Base-by-base conservation (phyloP, 768 basidiomycete genomes). In the Phanerodontia chrysosporium region DNA sequence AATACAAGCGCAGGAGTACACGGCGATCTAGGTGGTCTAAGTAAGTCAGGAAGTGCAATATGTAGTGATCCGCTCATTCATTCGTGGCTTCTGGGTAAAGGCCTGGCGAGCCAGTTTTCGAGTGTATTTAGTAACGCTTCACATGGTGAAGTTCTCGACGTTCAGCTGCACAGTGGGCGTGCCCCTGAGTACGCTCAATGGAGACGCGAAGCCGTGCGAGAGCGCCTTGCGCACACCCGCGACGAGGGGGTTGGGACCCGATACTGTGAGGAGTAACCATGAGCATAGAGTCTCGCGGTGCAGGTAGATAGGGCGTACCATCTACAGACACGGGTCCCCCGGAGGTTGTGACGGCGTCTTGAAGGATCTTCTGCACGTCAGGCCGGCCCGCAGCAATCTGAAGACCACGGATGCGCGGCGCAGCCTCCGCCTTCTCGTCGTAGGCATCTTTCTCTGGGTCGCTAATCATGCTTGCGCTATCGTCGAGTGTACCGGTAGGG, bases 271-370 rank as follows among this genome's bases (percentile, higher is more conserved):
- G 9, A 29, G 18, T 16, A 1, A 22, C 35, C 29, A 7, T 1
- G n/a, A n/a, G n/a, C n/a, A n/a, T n/a, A n/a, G n/a, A n/a, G n/a
- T n/a, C n/a, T n/a, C n/a, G n/a, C n/a, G n/a, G n/a, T n/a, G n/a
- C n/a, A n/a, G n/a, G n/a, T n/a, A n/a, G n/a, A n/a, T n/a, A n/a
- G n/a, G n/a, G n/a, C 65, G 51, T 30, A 72, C 71, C 70, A 59
- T 73, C 68, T 7, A 73, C 70, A 10, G 72, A 69, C n/a, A 73
- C 68, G 2, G 68, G 64, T 6, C 70, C 69, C 22, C 44, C 56
- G 14, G 68, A 64, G 10, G 51, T 49, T 10, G 44, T 35, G 12
- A 73, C 56, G 54, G 67, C 67, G 18, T 67, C 64, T 29, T 67
- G 62, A 36, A 73, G 62, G 30, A 73, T 58, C 13, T 35, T 25